A percentile compares a stretch with the other conserved stretches of the same genome.
phyloP scores from a whole-genome alignment of 1,284 basidiomycete genomes.

The Melanopsichium pennsylvanicum region DNA sequence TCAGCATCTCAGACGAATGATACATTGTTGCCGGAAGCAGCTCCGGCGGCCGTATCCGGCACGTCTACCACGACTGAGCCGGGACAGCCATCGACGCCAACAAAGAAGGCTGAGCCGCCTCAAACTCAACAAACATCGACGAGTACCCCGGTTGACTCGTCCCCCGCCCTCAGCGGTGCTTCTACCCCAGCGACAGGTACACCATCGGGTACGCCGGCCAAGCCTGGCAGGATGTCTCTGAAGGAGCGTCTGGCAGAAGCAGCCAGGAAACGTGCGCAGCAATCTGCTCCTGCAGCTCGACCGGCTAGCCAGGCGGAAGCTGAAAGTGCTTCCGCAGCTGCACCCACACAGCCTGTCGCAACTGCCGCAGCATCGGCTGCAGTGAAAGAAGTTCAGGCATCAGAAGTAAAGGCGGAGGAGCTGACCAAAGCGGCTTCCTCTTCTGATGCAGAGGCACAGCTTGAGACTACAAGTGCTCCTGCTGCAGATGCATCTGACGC shows the following conservation, averaged over 20 bases:
- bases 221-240: slow-evolving; percentile 44
- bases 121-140: neutral
- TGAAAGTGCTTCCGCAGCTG: neutral
- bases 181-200: slow-evolving; percentile 25
- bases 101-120: neutral
- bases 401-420: neutral
- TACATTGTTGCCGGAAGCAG: neutral
- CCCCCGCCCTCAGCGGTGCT: slow-evolving; percentile 30
- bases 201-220: slow-evolving; percentile 25
- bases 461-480: neutral
- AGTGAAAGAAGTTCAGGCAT: neutral
- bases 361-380: neutral
- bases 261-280: slow-evolving; percentile 42
- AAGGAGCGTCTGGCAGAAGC: slow-evolving; percentile 53
- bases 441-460: neutral
- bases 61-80: neutral
- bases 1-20: neutral
- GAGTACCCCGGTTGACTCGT: slow-evolving; percentile 2
- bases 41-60: neutral
- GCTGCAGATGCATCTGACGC: neutral
- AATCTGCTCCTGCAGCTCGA: slow-evolving; percentile 9
- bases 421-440: neutral
- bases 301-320: slow-evolving; percentile 1
- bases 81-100: slow-evolving; percentile 9
- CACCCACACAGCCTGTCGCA: neutral